phyloP scores from a whole-genome alignment of 2,329 filamentous ascomycete genomes.

The Onygenales sp. region DNA sequence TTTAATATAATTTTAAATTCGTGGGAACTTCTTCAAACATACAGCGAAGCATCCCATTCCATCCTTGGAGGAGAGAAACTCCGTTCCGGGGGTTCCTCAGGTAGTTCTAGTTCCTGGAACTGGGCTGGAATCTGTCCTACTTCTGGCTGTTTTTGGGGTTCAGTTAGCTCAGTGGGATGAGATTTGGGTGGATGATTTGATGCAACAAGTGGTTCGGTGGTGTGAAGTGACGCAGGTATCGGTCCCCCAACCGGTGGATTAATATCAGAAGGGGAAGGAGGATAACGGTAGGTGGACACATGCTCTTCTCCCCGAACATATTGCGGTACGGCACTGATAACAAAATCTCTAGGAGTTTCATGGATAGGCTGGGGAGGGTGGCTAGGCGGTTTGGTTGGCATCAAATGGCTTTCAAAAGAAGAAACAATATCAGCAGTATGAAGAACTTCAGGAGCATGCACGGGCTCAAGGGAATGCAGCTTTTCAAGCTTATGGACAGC shows the following conservation, averaged over 20 bases:
- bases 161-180: constrained; percentile 4
- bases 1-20: not conserved
- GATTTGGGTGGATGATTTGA: constrained; percentile 6
- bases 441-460: not conserved
- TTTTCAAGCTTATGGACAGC: not conserved
- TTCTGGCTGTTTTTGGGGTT: not conserved
- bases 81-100: constrained; percentile 33
- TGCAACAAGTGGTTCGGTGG: constrained; percentile 1
- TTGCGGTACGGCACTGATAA: constrained; percentile 30
- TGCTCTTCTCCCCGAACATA: constrained; percentile 38
- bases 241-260: not conserved
- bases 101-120: constrained; percentile 24
- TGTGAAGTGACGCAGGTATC: not conserved
- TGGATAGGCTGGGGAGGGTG: not conserved
- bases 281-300: constrained; percentile 21
- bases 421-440: not conserved
- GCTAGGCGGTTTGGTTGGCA: not conserved
- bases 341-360: not conserved
- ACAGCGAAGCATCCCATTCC: constrained; percentile 56
- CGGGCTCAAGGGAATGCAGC: not conserved
- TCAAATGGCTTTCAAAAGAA: not conserved
- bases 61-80: constrained; percentile 48
- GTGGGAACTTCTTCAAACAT: constrained; percentile 18
- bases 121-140: constrained; percentile 36
- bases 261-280: constrained; percentile 1